Base-by-base conservation (phyloP, 2,329 filamentous ascomycete species). In the Esteya vermicola region DNA sequence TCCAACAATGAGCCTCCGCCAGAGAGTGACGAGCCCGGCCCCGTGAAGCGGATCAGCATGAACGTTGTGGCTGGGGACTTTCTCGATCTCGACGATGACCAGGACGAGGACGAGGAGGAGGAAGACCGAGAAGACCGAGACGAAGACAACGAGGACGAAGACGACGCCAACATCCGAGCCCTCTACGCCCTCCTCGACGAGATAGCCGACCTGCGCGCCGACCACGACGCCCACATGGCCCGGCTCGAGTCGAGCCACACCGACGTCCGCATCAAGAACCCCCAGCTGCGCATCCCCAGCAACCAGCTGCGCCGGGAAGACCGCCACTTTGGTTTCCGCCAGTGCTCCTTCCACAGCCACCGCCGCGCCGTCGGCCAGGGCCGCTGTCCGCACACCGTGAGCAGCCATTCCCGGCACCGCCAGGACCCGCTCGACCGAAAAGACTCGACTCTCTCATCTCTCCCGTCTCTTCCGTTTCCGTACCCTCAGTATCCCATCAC, bases 261-360 rank as follows among this genome's bases (percentile, higher is more conserved):
- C 39, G 63, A 74, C 47, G 56, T 68, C 28, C 60, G 65, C 48
- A 61, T 71, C 57, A 76, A 76, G 62, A 75, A 75, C 57, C 72
- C 72, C 13, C 71, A 75, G 55, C 64, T 75, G 19, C 63, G 72
- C 45, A 64, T 76, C 39, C 67, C 68, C 13, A 67, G 64, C 46
- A 75, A 75, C 57, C 59, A 60, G 41, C 58, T 75, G 19, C 61
- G 65, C 45, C 72, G 65, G 54, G 70, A 72, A 34, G 67, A 74
- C 56, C 67, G 71, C 27, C 60, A 67, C 38, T 75, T 74, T 49
- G 72, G 71, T n/a, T 76, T 75, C 52, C 62, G 72, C 20, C 68
- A 72, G 53, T 76, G 72, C 52, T 72, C 70, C 12, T 76, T 76
- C 48, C 72, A 76, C 52, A 72, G 67, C 28, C 72, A 76, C 49